A percentile compares a stretch with the other conserved stretches of the same genome.
These are phyloP conservation scores for Sapria himalayana DNA, from an alignment of 345 rosid genomes.

Conservation along the genomic window DNA sequence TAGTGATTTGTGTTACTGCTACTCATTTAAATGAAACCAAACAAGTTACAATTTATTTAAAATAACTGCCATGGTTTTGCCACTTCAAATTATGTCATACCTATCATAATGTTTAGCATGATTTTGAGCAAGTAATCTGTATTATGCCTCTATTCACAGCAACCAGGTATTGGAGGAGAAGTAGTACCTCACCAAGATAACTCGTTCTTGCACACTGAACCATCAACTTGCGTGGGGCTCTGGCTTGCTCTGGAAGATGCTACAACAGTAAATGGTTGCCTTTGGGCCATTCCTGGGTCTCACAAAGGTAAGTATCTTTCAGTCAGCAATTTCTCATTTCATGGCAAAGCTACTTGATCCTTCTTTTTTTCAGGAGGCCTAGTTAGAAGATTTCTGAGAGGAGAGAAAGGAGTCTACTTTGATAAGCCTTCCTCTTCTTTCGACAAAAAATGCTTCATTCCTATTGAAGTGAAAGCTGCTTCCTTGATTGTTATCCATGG, in stretches of 20 bases:
- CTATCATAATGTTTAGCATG: too few species aligned
- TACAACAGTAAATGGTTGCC: constrained; percentile 60
- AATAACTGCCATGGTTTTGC: too few species aligned
- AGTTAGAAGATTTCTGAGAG: constrained; percentile 64
- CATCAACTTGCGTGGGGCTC: constrained; percentile 73
- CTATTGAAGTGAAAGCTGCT: constrained; percentile 85
- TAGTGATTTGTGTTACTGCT: too few species aligned
- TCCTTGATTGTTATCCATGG: constrained; percentile 81
- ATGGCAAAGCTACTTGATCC: not conserved
- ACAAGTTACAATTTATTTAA: too few species aligned
- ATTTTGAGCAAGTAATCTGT: too few species aligned
- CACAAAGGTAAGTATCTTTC: constrained; percentile 36
- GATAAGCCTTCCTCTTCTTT: constrained; percentile 58
- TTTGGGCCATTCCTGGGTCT: constrained; percentile 96
- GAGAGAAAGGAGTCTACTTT: constrained; percentile 57
- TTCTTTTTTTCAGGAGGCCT: constrained; percentile 49
- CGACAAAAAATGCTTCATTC: constrained; percentile 62
- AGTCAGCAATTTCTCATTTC: not conserved
- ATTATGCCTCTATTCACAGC: constrained; percentile 41
- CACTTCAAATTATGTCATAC: too few species aligned
- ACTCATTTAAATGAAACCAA: too few species aligned
- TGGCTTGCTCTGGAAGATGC: constrained; percentile 97
- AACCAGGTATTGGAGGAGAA: constrained; percentile 97
- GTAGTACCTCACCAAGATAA: constrained; percentile 93
- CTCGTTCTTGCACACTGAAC: constrained; percentile 74